Conservation (phyloP, 1,139 yeast species). For the Yamadazyma diddensiae region DNA sequence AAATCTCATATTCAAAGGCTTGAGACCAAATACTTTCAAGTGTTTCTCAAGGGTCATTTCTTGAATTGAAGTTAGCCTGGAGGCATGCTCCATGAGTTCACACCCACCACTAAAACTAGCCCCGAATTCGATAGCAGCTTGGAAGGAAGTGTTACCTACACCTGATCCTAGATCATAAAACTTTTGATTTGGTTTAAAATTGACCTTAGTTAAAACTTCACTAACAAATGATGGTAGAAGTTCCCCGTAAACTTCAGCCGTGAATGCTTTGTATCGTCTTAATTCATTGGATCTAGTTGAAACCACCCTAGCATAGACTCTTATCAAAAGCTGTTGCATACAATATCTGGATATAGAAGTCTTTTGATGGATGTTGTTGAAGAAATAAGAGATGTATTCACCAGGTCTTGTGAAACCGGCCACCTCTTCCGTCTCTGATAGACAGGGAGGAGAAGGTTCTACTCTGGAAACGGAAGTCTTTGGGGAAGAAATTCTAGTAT, state of each 20-base stretch:
- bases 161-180: conserved; percentile 92
- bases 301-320: conserved; percentile 74
- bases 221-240: conserved; percentile 75
- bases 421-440: neutral
- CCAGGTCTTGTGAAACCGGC: conserved; percentile 16
- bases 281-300: conserved; percentile 69
- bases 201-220: conserved; percentile 64
- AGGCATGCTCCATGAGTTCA: conserved; percentile 84
- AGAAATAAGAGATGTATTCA: conserved; percentile 26
- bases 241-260: conserved; percentile 92
- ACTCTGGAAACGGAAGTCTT: too few species aligned
- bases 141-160: conserved; percentile 88
- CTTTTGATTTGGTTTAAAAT: conserved; percentile 47
- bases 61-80: conserved; percentile 63
- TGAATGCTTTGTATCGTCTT: conserved; percentile 76
- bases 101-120: conserved; percentile 78
- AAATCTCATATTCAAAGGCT: conserved; percentile 52
- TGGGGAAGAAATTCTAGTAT: too few species aligned
- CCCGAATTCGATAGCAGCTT: conserved; percentile 86
- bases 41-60: conserved; percentile 55
- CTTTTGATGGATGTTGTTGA: conserved; percentile 28
- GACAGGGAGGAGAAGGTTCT: too few species aligned
- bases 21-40: conserved; percentile 60
- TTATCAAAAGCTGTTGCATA: conserved; percentile 66
- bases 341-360: conserved; percentile 52